These are phyloP conservation scores for Draba incana DNA, from an alignment of 345 rosid species.

Conservation along the genomic window DNA sequence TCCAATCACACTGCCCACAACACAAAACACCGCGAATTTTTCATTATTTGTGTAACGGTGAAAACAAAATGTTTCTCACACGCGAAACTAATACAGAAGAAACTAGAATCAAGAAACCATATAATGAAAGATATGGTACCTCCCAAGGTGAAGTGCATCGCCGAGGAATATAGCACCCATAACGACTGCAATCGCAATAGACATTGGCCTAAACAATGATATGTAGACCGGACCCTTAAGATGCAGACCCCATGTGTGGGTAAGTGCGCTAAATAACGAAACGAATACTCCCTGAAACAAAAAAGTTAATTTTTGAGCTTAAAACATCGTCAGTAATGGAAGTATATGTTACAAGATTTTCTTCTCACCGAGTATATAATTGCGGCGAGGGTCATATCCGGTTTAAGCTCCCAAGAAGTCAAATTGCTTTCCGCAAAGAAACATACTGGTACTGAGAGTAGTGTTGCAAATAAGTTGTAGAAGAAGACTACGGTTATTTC, in stretches of 20 bases:
- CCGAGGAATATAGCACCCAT: conserved; percentile 41
- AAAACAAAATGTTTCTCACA: background rate
- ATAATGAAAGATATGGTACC: conserved; percentile 33
- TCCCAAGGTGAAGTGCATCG: conserved; percentile 40
- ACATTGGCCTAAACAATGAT: conserved; percentile 45
- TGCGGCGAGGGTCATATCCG: conserved; percentile 38
- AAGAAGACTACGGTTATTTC: conserved; percentile 36
- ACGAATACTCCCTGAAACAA: conserved; percentile 36
- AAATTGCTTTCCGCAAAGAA: conserved; percentile 43
- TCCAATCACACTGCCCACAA: conserved; percentile 29
- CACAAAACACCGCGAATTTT: background rate
- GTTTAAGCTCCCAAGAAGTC: conserved; percentile 46
- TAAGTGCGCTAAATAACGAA: conserved; percentile 7
- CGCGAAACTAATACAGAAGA: background rate
- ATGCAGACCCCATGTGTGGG: conserved; percentile 43
- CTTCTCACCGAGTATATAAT: conserved; percentile 45
- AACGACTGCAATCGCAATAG: conserved; percentile 42
- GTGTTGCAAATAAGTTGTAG: conserved; percentile 32
- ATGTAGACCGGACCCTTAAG: conserved; percentile 46
- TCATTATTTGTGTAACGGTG: no score
- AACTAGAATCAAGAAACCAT: no score
- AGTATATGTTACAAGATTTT: background rate
- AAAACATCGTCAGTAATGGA: background rate
- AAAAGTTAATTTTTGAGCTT: background rate
- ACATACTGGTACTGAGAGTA: conserved; percentile 43